Base-by-base conservation (phyloP, 768 basidiomycete genomes). In the Boletus sensibilis region DNA sequence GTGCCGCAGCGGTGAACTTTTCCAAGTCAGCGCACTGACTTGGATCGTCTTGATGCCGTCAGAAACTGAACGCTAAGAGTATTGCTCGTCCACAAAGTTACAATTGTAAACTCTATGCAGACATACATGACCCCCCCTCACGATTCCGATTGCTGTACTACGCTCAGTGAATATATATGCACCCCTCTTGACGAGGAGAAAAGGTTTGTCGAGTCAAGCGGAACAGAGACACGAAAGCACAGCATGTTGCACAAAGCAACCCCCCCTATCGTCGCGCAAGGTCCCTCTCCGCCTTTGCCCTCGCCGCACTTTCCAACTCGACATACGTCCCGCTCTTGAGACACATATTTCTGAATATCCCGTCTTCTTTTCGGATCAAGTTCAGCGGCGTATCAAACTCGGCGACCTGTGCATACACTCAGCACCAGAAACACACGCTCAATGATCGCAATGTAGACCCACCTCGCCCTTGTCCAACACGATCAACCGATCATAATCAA, bases 401-500 rank as follows among this genome's bases (percentile, higher is more conserved):
- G 11, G 73, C 80, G 45, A 88, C 70, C 78, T 68, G 42, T 3
- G n/a, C 4, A 4, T 1, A 9, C 10, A 1, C 1, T 59, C 20
- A 56, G 41, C 37, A 41, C n/a, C 21, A 4, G 16, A 40, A 45
- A 56, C 9, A 29, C 35, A 11, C 25, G n/a, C 9, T 11, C 23
- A 1, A 29, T 9, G 33, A 43, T 27, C 20, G 12, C 3, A n/a
- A 16, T 10, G 18, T 2, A 1, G 9, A 61, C 70, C 1, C 23
- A 67, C 71, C 64, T 72, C 64, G 48, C 68, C 70, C 58, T 59
- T 68, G 55, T 94, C 90, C n/a, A 94, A 74, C 9, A 94, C 86
- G 56, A 94, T 80, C 56, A 94, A 72, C 31, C 86, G 77, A 71
- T 88, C 87, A 63, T 94, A 87, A 71, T 94, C 89, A 56, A 90